These are phyloP conservation scores for Globisporangium barbulae DNA, from an alignment of 352 stramenopile genomes.

Conservation along the genomic window DNA sequence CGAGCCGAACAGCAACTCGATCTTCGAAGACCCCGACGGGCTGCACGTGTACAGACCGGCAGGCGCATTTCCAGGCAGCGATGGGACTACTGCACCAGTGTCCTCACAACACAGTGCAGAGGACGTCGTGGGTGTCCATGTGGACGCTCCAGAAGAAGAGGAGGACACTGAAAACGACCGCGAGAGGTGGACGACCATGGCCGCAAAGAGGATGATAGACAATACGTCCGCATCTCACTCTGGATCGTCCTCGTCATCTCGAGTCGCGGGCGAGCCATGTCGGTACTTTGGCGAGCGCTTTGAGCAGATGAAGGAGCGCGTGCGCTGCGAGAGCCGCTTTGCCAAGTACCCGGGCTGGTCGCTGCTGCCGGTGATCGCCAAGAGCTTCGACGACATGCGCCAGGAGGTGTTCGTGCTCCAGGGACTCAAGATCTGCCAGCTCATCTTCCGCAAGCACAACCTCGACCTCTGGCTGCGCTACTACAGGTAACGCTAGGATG, in stretches of 20 bases:
- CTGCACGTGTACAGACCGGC: slow-evolving; percentile 18
- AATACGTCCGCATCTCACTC: not conserved
- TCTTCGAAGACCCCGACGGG: slow-evolving; percentile 34
- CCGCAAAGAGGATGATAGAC: not conserved
- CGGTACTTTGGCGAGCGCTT: slow-evolving; percentile 83
- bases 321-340: slow-evolving; percentile 71
- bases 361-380: slow-evolving; percentile 92
- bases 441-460: slow-evolving; percentile 92
- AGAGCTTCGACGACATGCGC: slow-evolving; percentile 96
- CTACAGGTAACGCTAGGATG: slow-evolving; percentile 54
- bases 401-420: slow-evolving; percentile 97
- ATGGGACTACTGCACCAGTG: slow-evolving; percentile 14
- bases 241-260: slow-evolving; percentile 11
- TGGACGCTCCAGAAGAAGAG: not conserved
- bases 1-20: slow-evolving; percentile 20
- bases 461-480: slow-evolving; percentile 90
- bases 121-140: slow-evolving; percentile 20
- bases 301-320: slow-evolving; percentile 83
- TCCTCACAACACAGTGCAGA: slow-evolving; percentile 31
- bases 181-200: slow-evolving; percentile 14
- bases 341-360: slow-evolving; percentile 77
- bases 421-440: slow-evolving; percentile 90
- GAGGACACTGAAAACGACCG: not conserved
- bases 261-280: slow-evolving; percentile 23
- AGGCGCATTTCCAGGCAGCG: not conserved